Evolutionary conservation across 2,329 filamentous ascomycete genomes (phyloP).

Genomic region (Penicillium vulpinum): DNA sequence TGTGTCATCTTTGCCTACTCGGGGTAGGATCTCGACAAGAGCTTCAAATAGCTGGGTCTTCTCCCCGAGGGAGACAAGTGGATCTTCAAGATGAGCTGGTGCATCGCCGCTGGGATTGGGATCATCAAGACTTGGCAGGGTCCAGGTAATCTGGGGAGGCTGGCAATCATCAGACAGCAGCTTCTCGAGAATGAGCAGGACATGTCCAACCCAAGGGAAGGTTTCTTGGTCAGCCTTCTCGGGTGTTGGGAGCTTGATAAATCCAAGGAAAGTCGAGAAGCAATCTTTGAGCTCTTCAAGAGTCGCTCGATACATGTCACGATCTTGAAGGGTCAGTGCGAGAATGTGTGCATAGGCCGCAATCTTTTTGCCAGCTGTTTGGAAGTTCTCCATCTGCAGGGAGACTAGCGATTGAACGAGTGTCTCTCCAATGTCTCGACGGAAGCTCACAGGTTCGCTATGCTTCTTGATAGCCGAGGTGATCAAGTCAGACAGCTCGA

Average conservation of each 20-base stretch:
- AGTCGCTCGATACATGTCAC: conserved; percentile 74
- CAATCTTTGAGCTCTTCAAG: conserved; percentile 73
- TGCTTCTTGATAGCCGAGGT: conserved; percentile 66
- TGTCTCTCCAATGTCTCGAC: conserved; percentile 76
- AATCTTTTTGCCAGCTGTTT: conserved; percentile 65
- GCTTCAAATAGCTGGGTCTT: conserved; percentile 71
- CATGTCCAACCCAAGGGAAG: conserved; percentile 89
- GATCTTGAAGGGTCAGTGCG: conserved; percentile 81
- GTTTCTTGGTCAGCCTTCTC: conserved; percentile 71
- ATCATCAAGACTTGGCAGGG: conserved; percentile 50
- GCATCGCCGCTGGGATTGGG: conserved; percentile 52
- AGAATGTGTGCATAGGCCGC: conserved; percentile 90
- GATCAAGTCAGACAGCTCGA: conserved; percentile 87
- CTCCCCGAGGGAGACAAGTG: conserved; percentile 64
- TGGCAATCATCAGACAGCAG: conserved; percentile 87
- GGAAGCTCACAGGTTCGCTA: conserved; percentile 57
- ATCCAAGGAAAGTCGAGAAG: conserved; percentile 72
- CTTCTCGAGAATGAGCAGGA: conserved; percentile 86
- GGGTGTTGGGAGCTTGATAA: conserved; percentile 65
- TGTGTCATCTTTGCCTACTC: conserved; percentile 81
- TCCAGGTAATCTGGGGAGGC: conserved; percentile 73
- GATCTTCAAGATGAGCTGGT: conserved; percentile 60
- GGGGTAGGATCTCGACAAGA: conserved; percentile 79
- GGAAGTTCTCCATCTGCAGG: conserved; percentile 58
- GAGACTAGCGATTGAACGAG: conserved; percentile 80